Conservation (phyloP, 257 asterid genomes). For the Anisodus acutangulus region DNA sequence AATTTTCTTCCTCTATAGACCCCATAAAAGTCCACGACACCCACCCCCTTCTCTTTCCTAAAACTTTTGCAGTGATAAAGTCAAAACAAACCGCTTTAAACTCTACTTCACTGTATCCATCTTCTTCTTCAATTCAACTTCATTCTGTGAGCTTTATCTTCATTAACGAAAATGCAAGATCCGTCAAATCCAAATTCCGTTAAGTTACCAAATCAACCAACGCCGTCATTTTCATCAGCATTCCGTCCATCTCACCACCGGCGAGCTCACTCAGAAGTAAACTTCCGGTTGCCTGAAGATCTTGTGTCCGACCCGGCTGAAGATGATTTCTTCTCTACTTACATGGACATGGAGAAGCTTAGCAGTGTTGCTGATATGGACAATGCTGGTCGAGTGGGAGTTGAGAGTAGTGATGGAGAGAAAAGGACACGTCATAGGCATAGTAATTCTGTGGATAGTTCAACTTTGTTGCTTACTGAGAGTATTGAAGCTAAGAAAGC, state of each 20-base stretch:
- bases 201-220: constrained; percentile 35
- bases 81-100: constrained; percentile 23
- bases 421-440: constrained; percentile 59
- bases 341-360: constrained; percentile 93
- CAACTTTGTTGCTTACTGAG: constrained; percentile 59
- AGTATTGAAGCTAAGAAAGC: constrained; percentile 64
- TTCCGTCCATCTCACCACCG: constrained; percentile 84
- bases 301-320: constrained; percentile 68
- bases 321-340: constrained; percentile 88
- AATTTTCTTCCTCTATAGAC: too few relatives aligned
- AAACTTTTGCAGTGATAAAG: background rate
- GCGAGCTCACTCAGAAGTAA: constrained; percentile 57
- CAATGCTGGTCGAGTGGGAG: constrained; percentile 36
- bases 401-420: constrained; percentile 47
- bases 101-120: background rate
- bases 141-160: constrained; percentile 4
- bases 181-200: constrained; percentile 52
- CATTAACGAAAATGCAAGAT: constrained; percentile 71
- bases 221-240: constrained; percentile 47
- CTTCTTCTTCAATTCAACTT: background rate
- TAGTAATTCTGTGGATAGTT: constrained; percentile 76
- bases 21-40: constrained; percentile 36
- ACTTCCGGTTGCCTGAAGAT: constrained; percentile 71
- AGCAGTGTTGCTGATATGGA: constrained; percentile 34
- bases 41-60: background rate